These are phyloP conservation scores for Suhomyces vadensis DNA, from an alignment of 805 yeast species.

Conservation along the genomic window DNA sequence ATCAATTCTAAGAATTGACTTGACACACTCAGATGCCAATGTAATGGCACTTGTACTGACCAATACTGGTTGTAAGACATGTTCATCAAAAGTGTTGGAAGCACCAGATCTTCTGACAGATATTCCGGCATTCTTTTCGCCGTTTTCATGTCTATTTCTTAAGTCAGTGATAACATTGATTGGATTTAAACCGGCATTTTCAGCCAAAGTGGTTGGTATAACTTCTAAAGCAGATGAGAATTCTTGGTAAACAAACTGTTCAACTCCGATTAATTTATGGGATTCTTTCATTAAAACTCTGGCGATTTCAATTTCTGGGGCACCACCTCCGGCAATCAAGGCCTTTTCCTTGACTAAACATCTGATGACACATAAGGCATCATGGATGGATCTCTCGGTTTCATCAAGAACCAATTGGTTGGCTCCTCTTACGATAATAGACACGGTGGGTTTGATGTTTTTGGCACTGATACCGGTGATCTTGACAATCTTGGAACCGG, in stretches of 20 bases:
- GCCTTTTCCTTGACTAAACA: constrained; percentile 87
- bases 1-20: constrained; percentile 92
- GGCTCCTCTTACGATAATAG: constrained; percentile 94
- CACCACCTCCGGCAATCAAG: constrained; percentile 98
- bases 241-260: constrained; percentile 88
- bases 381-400: constrained; percentile 95
- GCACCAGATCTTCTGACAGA: constrained; percentile 94
- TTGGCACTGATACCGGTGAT: constrained; percentile 72
- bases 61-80: constrained; percentile 93
- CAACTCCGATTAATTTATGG: constrained; percentile 74
- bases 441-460: constrained; percentile 66
- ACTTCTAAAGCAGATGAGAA: constrained; percentile 90
- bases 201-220: constrained; percentile 91
- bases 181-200: constrained; percentile 91
- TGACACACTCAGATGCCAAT: constrained; percentile 94
- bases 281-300: constrained; percentile 72
- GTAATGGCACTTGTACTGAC: constrained; percentile 94
- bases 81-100: constrained; percentile 86
- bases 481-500: constrained; percentile 87
- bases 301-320: constrained; percentile 91
- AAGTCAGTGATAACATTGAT: constrained; percentile 89
- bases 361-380: constrained; percentile 91
- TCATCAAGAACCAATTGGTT: constrained; percentile 88
- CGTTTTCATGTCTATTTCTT: constrained; percentile 86
- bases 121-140: constrained; percentile 93